Conservation (phyloP, 257 asterid species). For the Penstemon barbatus region DNA sequence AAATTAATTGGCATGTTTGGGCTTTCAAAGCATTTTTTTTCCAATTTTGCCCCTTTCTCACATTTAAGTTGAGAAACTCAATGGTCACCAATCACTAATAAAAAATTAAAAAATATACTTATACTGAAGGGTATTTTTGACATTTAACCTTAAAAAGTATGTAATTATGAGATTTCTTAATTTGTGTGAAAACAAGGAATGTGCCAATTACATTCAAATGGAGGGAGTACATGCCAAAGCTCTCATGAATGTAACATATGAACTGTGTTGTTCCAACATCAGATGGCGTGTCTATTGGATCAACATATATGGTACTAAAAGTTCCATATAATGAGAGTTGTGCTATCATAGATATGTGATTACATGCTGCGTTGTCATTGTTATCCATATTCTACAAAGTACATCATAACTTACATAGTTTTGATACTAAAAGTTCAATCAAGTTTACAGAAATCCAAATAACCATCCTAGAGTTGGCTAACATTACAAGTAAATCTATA, state of each 20-base stretch:
- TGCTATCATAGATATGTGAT: neutral
- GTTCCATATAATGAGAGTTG: neutral
- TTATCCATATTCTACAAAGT: neutral
- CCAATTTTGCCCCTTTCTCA: too few relatives aligned
- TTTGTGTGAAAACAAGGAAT: too few relatives aligned
- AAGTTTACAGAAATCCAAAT: neutral
- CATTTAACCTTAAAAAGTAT: too few relatives aligned
- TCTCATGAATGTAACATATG: neutral
- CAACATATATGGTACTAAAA: neutral
- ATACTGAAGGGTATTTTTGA: too few relatives aligned
- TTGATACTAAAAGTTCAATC: neutral
- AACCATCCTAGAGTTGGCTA: neutral
- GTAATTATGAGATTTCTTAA: too few relatives aligned
- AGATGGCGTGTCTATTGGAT: conserved; percentile 3
- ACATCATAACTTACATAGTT: neutral
- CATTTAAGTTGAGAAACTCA: too few relatives aligned
- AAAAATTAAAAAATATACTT: too few relatives aligned
- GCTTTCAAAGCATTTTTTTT: too few relatives aligned
- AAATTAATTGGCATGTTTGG: too few relatives aligned
- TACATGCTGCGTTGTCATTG: neutral
- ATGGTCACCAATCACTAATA: too few relatives aligned
- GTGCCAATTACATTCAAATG: too few relatives aligned
- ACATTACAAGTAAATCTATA: neutral
- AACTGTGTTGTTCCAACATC: neutral
- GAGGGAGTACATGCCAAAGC: too few relatives aligned